Evolutionary conservation across 371 early-diverging fungal species (phyloP), one percentile per base, ranked within the genome.

Genomic region (Mucor racemosus): DNA sequence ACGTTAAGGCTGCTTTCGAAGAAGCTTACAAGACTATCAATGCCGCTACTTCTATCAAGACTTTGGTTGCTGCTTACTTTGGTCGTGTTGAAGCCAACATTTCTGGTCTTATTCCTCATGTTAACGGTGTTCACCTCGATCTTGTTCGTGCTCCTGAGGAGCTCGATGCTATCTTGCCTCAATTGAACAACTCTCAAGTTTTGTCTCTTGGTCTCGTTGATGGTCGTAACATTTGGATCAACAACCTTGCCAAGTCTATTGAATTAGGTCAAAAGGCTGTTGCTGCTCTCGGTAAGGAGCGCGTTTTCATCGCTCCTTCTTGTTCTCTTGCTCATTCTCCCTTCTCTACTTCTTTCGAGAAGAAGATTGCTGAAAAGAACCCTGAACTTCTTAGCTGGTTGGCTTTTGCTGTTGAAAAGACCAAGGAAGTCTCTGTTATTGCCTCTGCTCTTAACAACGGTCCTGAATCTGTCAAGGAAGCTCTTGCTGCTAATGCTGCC

Each of bases 151-250:
- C 93, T 40, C 91, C 92, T 53, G 86, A 88, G 65, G 92, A 97
- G 70, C 81, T 97, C 44, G 92, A 94, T 66, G 67, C 78, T 38
- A 85, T 91, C 57, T 74, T 92, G 64, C 76, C 82, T 67, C 66
- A 90, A 41, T 76, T 86, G 58, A 69, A 75, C 34, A 74, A 76
- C 69, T 71, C 78, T 56, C 86, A 91, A 71, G 70, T 84, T 58
- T 82, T 97, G 53, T 96, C 97, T 26, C 86, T 94, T 60, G 97
- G 98, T 77, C 84, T 97, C 54, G 84, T 96, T 70, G 89, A 97
- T 79, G 98, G 98, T 58, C 94, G 98, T 74, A 97, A 98, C 89
- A 90, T 98, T 80, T 98, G 98, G 98, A 95, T 94, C 86, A 84
- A 92, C 72, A 91, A 97, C 85, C 78, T 96, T 56, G 84, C 76